phyloP scores from a whole-genome alignment of 345 rosid genomes.

The Citrus sinensis region DVS_A1.0 CM039166.1:23217501-23218000 shows the following conservation, averaged over 20 bases:
- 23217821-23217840: slow-evolving; percentile 97
- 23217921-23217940: slow-evolving; percentile 89
- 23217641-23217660: neutral
- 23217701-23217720: too few relatives aligned
- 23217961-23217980: slow-evolving; percentile 81
- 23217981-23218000: neutral
- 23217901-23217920: slow-evolving; percentile 71
- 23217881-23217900: slow-evolving; percentile 64
- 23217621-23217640: neutral
- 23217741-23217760: neutral
- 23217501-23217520: neutral
- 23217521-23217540: neutral
- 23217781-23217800: slow-evolving; percentile 3
- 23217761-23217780: neutral
- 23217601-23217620: neutral
- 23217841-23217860: slow-evolving; percentile 92
- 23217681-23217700: neutral
- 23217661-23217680: too few relatives aligned
- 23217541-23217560: neutral
- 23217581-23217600: neutral
- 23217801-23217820: slow-evolving; percentile 83
- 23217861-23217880: slow-evolving; percentile 68
- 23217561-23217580: neutral
- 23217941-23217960: slow-evolving; percentile 75
- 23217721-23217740: neutral